phyloP scores from a whole-genome alignment of 2,329 filamentous ascomycete species.

The Arthrobotrys musiformis region DNA sequence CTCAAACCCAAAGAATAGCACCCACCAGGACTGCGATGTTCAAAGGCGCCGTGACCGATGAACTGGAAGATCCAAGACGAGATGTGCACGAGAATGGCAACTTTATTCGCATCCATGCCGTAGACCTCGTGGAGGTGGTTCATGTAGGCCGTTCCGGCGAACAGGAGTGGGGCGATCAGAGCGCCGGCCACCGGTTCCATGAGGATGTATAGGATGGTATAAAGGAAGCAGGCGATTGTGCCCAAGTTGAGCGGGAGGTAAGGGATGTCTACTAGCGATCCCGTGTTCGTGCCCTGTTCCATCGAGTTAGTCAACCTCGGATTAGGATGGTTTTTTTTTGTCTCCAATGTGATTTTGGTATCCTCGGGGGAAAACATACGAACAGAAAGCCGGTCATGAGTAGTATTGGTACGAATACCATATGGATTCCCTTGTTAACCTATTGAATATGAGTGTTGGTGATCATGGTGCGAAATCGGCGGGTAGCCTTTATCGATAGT shows the following conservation, averaged over 20 bases:
- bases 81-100: slow-evolving; percentile 76
- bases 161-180: slow-evolving; percentile 77
- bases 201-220: slow-evolving; percentile 83
- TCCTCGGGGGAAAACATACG: slow-evolving; percentile 67
- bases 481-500: not conserved
- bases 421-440: slow-evolving; percentile 81
- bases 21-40: slow-evolving; percentile 79
- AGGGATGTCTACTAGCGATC: slow-evolving; percentile 73
- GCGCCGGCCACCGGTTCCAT: slow-evolving; percentile 93
- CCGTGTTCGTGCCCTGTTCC: slow-evolving; percentile 72
- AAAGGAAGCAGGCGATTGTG: slow-evolving; percentile 74
- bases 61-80: slow-evolving; percentile 89
- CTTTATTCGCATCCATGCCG: slow-evolving; percentile 71
- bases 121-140: slow-evolving; percentile 78
- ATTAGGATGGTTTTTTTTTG: slow-evolving; percentile 15
- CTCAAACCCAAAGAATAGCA: not conserved
- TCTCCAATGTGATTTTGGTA: not conserved
- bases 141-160: slow-evolving; percentile 77
- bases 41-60: slow-evolving; percentile 87
- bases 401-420: slow-evolving; percentile 80
- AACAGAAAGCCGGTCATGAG: slow-evolving; percentile 77
- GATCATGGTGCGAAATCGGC: slow-evolving; percentile 9
- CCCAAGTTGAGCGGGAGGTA: slow-evolving; percentile 75
- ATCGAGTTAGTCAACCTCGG: no score
- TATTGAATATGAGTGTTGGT: slow-evolving; percentile 57